Conservation (phyloP, 345 rosid genomes). For the Melastoma malabathricum region DNA sequence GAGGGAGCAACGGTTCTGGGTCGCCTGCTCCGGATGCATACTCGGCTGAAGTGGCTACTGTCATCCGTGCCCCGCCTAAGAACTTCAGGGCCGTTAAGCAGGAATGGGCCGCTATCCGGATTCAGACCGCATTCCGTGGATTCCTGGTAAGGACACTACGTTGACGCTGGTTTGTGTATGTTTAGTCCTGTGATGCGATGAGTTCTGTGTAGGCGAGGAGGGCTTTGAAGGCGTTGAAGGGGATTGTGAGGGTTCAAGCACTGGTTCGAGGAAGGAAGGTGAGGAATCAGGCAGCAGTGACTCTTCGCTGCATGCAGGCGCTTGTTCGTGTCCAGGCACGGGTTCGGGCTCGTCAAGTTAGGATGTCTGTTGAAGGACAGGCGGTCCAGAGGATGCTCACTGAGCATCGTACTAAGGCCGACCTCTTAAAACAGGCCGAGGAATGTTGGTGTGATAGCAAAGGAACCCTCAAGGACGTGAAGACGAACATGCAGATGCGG, state of each 20-base stretch:
- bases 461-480: constrained; percentile 73
- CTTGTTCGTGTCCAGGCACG: too few species aligned
- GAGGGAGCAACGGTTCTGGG: constrained; percentile 24
- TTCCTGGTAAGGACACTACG: constrained; percentile 45
- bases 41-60: constrained; percentile 63
- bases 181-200: not conserved
- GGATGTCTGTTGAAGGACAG: too few species aligned
- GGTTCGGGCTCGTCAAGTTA: too few species aligned
- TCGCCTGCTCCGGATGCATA: constrained; percentile 31
- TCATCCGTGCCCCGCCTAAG: constrained; percentile 74
- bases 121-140: constrained; percentile 88
- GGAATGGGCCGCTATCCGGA: constrained; percentile 87
- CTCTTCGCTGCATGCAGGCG: too few species aligned
- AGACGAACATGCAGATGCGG: constrained; percentile 62
- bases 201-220: too few species aligned
- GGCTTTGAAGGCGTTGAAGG: too few species aligned
- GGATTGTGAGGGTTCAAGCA: too few species aligned
- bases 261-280: too few species aligned
- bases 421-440: not conserved
- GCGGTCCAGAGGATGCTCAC: not conserved
- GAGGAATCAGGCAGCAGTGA: too few species aligned
- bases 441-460: constrained; percentile 93
- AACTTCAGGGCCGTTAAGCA: constrained; percentile 68
- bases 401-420: too few species aligned
- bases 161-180: not conserved